Evolutionary conservation across 2,329 filamentous ascomycete species (phyloP).

Genomic region (Tolypocladium sp.): DNA sequence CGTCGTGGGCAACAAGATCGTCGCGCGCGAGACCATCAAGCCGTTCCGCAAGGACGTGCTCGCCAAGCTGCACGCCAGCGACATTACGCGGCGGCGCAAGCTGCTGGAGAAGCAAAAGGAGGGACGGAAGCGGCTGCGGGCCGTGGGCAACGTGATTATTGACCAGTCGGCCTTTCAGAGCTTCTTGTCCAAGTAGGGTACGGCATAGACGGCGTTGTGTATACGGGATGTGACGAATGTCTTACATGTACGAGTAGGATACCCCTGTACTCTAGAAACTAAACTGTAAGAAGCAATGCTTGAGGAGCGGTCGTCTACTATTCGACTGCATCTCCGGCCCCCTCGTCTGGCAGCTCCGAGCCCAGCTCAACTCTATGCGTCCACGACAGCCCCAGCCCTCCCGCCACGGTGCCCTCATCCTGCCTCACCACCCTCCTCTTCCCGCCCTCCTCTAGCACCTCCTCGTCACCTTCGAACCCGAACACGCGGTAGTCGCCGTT

Average conservation of each 20-base stretch:
- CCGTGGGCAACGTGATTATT: conserved; percentile 87
- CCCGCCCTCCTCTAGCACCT: conserved; percentile 2
- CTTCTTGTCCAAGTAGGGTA: conserved; percentile 67
- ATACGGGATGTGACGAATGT: neutral
- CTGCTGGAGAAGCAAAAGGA: conserved; percentile 95
- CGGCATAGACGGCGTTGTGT: neutral
- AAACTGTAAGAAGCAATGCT: neutral
- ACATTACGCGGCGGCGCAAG: conserved; percentile 75
- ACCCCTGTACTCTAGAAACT: neutral
- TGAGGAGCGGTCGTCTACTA: neutral
- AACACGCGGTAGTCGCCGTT: conserved; percentile 60
- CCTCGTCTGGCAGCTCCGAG: conserved; percentile 25
- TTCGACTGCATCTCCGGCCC: conserved; percentile 1
- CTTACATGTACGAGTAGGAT: neutral
- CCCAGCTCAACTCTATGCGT: conserved; percentile 27
- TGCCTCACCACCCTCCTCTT: conserved; percentile 27
- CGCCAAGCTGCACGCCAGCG: conserved; percentile 84
- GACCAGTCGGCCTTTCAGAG: conserved; percentile 92
- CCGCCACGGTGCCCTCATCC: conserved; percentile 28
- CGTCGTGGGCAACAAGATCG: conserved; percentile 68
- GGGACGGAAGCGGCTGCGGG: conserved; percentile 76
- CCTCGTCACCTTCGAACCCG: conserved; percentile 31
- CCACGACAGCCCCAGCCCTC: conserved; percentile 26
- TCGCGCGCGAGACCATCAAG: conserved; percentile 91
- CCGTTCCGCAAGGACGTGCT: conserved; percentile 94